Percentiles rank a stretch among this genome's conserved stretches.
Conservation (phyloP, 129 eudicot genomes). For the Flaveria ramosissima region DNA sequence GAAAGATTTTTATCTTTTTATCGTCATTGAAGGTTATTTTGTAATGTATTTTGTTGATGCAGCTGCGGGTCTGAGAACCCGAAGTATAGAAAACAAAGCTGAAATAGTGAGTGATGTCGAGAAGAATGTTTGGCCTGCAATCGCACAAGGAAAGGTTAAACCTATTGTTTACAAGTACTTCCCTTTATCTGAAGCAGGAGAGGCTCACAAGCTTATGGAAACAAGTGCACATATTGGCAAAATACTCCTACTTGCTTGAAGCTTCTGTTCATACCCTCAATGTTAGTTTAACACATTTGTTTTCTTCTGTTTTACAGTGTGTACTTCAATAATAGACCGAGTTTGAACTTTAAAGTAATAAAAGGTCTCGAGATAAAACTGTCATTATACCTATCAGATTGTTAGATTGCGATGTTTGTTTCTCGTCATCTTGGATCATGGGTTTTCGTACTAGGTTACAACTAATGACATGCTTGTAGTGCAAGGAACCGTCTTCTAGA, state of each 20-base stretch:
- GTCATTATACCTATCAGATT: not conserved
- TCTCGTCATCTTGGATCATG: not conserved
- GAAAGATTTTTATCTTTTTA: not conserved
- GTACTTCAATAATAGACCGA: not conserved
- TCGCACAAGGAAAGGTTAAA: slow-evolving; percentile 57
- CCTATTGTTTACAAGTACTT: slow-evolving; percentile 56
- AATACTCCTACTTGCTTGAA: slow-evolving; percentile 61
- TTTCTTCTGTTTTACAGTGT: not conserved
- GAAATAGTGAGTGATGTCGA: slow-evolving; percentile 72
- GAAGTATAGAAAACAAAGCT: slow-evolving; percentile 80
- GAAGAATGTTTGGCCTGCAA: slow-evolving; percentile 83
- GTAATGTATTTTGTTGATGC: slow-evolving; percentile 17
- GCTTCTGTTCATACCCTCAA: not conserved
- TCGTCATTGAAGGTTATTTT: not conserved
- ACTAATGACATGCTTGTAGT: too few relatives aligned
- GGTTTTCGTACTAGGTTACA: too few relatives aligned
- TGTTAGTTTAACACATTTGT: not conserved
- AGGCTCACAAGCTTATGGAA: slow-evolving; percentile 77
- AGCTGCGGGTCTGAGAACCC: slow-evolving; percentile 65
- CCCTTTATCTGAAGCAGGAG: slow-evolving; percentile 69
- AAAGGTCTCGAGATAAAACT: not conserved
- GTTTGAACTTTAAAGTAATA: not conserved
- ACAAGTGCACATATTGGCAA: slow-evolving; percentile 79
- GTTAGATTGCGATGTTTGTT: not conserved
- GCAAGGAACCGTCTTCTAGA: too few relatives aligned